Evolutionary conservation across 768 basidiomycete genomes (phyloP).

Genomic region (Dentipellis sp.): DNA sequence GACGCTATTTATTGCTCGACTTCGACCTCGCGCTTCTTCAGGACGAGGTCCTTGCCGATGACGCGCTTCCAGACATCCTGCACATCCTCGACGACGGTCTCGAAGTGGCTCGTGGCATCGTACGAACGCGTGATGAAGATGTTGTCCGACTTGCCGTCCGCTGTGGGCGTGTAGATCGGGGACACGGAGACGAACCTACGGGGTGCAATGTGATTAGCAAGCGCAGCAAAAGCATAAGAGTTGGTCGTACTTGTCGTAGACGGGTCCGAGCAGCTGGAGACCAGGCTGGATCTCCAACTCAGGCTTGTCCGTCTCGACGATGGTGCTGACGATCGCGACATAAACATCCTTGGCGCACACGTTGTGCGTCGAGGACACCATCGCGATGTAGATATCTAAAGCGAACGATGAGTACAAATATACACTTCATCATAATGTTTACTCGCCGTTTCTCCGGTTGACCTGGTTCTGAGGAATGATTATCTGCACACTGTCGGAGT

Average conservation of each 20-base stretch:
- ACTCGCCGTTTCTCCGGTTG: constrained; percentile 77
- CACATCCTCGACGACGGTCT: constrained; percentile 97
- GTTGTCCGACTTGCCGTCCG: constrained; percentile 73
- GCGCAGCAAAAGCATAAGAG: not conserved
- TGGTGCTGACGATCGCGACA: constrained; percentile 96
- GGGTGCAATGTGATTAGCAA: not conserved
- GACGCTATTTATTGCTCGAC: constrained; percentile 33
- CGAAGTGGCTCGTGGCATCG: constrained; percentile 98
- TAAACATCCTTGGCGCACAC: constrained; percentile 94
- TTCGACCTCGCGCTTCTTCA: constrained; percentile 81
- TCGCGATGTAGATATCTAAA: constrained; percentile 95
- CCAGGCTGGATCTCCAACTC: constrained; percentile 91
- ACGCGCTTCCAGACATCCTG: constrained; percentile 93
- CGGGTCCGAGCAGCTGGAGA: constrained; percentile 82
- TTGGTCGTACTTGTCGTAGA: constrained; percentile 79
- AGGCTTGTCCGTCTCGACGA: constrained; percentile 91
- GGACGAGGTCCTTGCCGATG: constrained; percentile 63
- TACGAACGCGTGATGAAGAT: constrained; percentile 98
- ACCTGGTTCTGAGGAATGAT: constrained; percentile 99
- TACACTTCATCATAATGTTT: not conserved
- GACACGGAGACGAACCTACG: constrained; percentile 83
- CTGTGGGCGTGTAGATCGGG: constrained; percentile 83
- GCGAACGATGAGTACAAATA: constrained; percentile 4
- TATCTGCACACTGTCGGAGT: constrained; percentile 91
- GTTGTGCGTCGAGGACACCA: constrained; percentile 95